phyloP scores from a whole-genome alignment of 805 yeast genomes.

The Candida arabinofermentans region DNA sequence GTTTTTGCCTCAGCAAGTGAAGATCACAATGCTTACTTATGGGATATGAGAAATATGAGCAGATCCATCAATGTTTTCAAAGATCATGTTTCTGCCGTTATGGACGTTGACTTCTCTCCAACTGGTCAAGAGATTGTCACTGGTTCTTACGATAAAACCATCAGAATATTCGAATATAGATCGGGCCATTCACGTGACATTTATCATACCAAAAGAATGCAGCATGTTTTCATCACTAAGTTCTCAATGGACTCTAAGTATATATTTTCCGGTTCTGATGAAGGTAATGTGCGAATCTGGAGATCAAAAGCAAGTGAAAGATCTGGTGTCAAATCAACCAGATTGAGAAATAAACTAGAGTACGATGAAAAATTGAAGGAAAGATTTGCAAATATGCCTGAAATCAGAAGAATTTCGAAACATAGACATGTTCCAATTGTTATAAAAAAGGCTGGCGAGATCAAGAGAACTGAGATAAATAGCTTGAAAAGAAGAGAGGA shows the following conservation, averaged over 20 bases:
- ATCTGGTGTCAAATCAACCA: constrained; percentile 72
- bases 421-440: constrained; percentile 90
- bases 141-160: constrained; percentile 91
- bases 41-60: constrained; percentile 93
- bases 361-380: constrained; percentile 91
- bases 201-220: constrained; percentile 98
- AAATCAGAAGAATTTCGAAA: constrained; percentile 80
- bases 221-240: constrained; percentile 78
- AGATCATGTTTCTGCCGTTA: constrained; percentile 94
- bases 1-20: constrained; percentile 89
- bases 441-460: constrained; percentile 85
- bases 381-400: constrained; percentile 94
- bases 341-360: constrained; percentile 78
- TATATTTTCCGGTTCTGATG: constrained; percentile 89
- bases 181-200: constrained; percentile 94
- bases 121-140: constrained; percentile 96
- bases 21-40: constrained; percentile 89
- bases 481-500: constrained; percentile 77
- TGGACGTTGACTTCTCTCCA: constrained; percentile 93
- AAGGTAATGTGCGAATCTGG: constrained; percentile 94
- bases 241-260: constrained; percentile 88
- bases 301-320: constrained; percentile 83
- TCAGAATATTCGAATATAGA: constrained; percentile 62
- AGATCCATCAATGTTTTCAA: constrained; percentile 81
- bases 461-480: constrained; percentile 68